Conservation (phyloP, 192 early-diverging fungal species). For the Linnemannia zychae region DNA sequence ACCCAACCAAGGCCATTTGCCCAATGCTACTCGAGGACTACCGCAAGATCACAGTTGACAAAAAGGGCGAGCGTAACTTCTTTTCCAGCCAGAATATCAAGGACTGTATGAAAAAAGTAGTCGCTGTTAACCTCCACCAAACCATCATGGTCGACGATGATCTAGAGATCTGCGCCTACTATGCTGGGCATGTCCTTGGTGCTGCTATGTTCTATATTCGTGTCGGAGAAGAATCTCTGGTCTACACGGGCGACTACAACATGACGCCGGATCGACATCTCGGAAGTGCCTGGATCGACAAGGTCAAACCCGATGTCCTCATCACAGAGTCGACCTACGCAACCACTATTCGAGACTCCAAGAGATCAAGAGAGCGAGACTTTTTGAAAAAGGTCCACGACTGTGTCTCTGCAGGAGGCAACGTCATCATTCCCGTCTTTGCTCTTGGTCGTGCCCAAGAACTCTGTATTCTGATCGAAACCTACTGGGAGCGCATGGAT, state of each 20-base stretch:
- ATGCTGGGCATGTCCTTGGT: slow-evolving; percentile 98
- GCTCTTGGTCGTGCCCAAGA: slow-evolving; percentile 98
- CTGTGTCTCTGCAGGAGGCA: slow-evolving; percentile 83
- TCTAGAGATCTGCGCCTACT: slow-evolving; percentile 87
- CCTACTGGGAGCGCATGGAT: slow-evolving; percentile 95
- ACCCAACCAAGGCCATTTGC: slow-evolving; percentile 95
- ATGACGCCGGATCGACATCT: slow-evolving; percentile 94
- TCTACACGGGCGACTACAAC: slow-evolving; percentile 92
- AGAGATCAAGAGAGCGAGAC: slow-evolving; percentile 91
- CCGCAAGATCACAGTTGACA: slow-evolving; percentile 91
- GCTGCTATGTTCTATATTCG: slow-evolving; percentile 96
- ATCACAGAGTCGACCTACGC: slow-evolving; percentile 99
- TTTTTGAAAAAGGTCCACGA: slow-evolving; percentile 92
- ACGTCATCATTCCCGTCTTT: slow-evolving; percentile 98
- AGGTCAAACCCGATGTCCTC: slow-evolving; percentile 89
- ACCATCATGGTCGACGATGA: slow-evolving; percentile 89
- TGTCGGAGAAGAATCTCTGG: slow-evolving; percentile 81
- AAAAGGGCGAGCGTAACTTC: slow-evolving; percentile 91
- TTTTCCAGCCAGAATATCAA: slow-evolving; percentile 92
- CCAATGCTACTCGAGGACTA: slow-evolving; percentile 95
- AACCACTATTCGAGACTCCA: slow-evolving; percentile 95
- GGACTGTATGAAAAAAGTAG: slow-evolving; percentile 96
- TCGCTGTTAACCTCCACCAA: slow-evolving; percentile 87
- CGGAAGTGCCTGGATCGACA: slow-evolving; percentile 97
- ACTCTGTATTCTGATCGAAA: slow-evolving; percentile 94